These are phyloP conservation scores for Biscutella auriculata DNA, from an alignment of 441 rosid species.

Conservation along the genomic window DNA sequence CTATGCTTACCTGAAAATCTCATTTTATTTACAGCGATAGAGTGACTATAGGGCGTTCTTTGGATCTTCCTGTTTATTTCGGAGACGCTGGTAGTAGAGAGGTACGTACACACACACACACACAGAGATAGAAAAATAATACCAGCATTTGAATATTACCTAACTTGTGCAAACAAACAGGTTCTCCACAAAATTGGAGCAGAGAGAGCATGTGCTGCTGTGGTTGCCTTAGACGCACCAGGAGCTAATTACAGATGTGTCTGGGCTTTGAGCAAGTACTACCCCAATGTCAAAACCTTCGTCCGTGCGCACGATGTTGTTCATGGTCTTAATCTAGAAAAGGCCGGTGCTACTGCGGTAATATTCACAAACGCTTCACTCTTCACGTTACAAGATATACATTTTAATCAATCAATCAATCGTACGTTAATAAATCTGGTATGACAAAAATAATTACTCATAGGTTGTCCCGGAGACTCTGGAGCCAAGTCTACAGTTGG, in stretches of 20 bases:
- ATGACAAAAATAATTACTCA: slow-evolving; percentile 15
- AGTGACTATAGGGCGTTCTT: slow-evolving; percentile 82
- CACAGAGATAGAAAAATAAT: background rate
- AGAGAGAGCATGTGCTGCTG: slow-evolving; percentile 94
- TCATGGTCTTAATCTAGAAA: slow-evolving; percentile 89
- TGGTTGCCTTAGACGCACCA: slow-evolving; percentile 84
- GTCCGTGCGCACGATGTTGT: slow-evolving; percentile 98
- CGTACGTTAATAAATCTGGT: background rate
- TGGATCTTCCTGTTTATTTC: slow-evolving; percentile 92
- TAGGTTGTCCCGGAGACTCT: slow-evolving; percentile 96
- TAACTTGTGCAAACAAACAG: slow-evolving; percentile 30
- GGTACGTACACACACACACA: slow-evolving; percentile 40
- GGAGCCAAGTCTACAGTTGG: slow-evolving; percentile 98
- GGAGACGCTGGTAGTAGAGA: slow-evolving; percentile 98
- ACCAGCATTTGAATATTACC: slow-evolving; percentile 10
- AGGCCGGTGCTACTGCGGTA: slow-evolving; percentile 97
- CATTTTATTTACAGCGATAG: slow-evolving; percentile 58
- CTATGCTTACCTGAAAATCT: slow-evolving; percentile 3
- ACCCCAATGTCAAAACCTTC: slow-evolving; percentile 87
- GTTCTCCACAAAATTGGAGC: slow-evolving; percentile 96
- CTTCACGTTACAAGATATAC: background rate
- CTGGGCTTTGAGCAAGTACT: slow-evolving; percentile 95
- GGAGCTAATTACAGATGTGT: slow-evolving; percentile 98
- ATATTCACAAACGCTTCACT: slow-evolving; percentile 24
- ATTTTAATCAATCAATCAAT: background rate